Base-by-base conservation (phyloP, 2,329 filamentous ascomycete species). In the Cercospora sojina region DNA sequence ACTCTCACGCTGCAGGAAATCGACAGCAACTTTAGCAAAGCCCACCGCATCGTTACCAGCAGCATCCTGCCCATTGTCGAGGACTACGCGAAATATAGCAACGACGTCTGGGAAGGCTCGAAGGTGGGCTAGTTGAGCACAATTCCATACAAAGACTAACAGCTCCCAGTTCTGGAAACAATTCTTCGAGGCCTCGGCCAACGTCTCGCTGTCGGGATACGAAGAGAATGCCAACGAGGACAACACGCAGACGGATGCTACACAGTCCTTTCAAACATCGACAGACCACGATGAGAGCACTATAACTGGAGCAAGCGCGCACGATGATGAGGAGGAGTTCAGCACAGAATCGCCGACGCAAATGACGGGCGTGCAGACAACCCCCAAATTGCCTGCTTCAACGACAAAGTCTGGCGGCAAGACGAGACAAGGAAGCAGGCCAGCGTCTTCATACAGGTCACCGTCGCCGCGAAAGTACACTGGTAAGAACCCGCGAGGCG, bases 131-230 rank as follows among this genome's bases (percentile, higher is more conserved):
- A 12, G 38, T 10, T 35, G 1, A 25, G 35, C 41, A 31, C 29
- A 18, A 41, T 43, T 43, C 47, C 49, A 55, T 63, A 43, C 35
- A 20, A n/a, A 13, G 47, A 23, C 66, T 70, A 35, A 68, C 58
- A 47, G 7, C 29, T 27, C 63, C 12, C 75, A 96, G 91, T 99
- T 99, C 80, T 99, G 95, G 95, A 99, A 99, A 80, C 93, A 98
- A 83, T 99, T 99, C 83, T 99, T 99, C 80, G 95, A 99, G 81
- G 93, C 95, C 38, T 97, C 93, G 57, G 95, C 95, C 77, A 98
- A 99, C 75, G 94, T 99, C 27, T 97, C 94, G 10, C 86, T 99
- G 10, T 97, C 93, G 0, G 93, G 93, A 29, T 97, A 99, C 79
- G 94, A 97, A 77, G 93, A 96, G 23, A 87, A 87, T 13, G 78